A percentile compares a stretch with the other conserved stretches of the same genome.
These are phyloP conservation scores for Acrocalymma vagum DNA, from an alignment of 2,329 filamentous ascomycete genomes.

Conservation along the genomic window DNA sequence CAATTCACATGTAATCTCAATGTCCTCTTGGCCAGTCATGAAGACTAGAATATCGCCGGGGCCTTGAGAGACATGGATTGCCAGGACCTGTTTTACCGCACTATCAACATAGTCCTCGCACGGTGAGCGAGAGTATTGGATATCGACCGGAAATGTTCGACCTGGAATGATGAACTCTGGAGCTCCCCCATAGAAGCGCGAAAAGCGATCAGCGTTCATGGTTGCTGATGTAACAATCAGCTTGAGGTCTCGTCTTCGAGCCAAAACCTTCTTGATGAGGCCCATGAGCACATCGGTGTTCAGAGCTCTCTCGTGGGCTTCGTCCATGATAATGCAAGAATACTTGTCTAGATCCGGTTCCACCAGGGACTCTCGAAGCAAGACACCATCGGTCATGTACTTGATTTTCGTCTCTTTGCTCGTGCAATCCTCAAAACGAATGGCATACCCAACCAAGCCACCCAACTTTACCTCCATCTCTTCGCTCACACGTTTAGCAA, in stretches of 20 bases:
- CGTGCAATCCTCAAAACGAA: slow-evolving; percentile 98
- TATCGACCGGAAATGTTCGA: slow-evolving; percentile 94
- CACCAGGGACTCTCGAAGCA: slow-evolving; percentile 90
- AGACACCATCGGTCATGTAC: slow-evolving; percentile 98
- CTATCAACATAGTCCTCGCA: slow-evolving; percentile 98
- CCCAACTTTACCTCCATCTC: slow-evolving; percentile 97
- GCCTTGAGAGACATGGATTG: slow-evolving; percentile 95
- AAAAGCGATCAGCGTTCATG: slow-evolving; percentile 97
- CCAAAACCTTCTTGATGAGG: slow-evolving; percentile 94
- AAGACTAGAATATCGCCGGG: slow-evolving; percentile 95
- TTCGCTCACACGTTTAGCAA: slow-evolving; percentile 96
- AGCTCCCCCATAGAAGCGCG: slow-evolving; percentile 93
- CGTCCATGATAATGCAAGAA: slow-evolving; percentile 99
- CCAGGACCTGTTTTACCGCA: slow-evolving; percentile 92
- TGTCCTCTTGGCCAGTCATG: slow-evolving; percentile 99
- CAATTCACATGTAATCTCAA: slow-evolving; percentile 94
- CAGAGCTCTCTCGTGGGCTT: slow-evolving; percentile 94
- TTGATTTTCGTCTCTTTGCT: slow-evolving; percentile 96
- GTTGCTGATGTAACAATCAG: slow-evolving; percentile 97
- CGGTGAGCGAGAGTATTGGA: slow-evolving; percentile 92
- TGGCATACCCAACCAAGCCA: slow-evolving; percentile 90
- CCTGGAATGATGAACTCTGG: slow-evolving; percentile 97
- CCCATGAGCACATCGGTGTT: slow-evolving; percentile 99
- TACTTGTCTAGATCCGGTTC: slow-evolving; percentile 95
- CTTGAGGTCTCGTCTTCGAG: slow-evolving; percentile 88